Conservation (phyloP, 768 basidiomycete species). For the Flagelloscypha sp. region DNA sequence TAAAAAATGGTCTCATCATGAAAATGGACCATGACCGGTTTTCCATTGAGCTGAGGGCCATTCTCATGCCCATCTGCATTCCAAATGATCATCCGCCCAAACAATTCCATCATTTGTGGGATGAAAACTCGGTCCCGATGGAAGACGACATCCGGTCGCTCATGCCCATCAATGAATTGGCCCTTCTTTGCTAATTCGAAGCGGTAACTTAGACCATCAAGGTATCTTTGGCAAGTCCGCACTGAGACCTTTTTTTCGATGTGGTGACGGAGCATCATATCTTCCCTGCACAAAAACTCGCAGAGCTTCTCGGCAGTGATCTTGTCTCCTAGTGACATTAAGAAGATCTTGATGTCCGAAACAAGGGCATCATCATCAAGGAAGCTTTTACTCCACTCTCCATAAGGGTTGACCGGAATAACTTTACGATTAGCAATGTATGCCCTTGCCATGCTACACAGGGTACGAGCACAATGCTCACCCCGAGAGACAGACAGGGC, state of each 20-base stretch:
- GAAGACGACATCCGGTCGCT: constrained; percentile 16
- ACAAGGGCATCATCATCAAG: constrained; percentile 16
- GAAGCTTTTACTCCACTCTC: constrained; percentile 5
- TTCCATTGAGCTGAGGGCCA: no score
- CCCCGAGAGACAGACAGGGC: constrained; percentile 1
- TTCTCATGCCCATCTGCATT: constrained; percentile 6
- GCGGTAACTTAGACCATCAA: constrained; percentile 9
- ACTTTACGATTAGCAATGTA: constrained; percentile 2
- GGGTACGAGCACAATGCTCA: constrained; percentile 1
- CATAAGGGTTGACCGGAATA: constrained; percentile 4
- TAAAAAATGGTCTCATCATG: constrained; percentile 24
- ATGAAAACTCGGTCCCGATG: constrained; percentile 15
- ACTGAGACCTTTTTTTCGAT: no score
- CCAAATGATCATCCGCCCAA: constrained; percentile 8
- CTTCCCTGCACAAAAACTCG: constrained; percentile 11
- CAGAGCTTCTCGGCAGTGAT: constrained; percentile 3
- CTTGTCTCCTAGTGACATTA: constrained; percentile 9
- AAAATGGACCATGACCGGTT: constrained; percentile 15
- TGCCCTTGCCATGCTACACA: not conserved
- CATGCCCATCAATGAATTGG: constrained; percentile 16
- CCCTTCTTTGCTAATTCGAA: constrained; percentile 9
- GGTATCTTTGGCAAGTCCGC: constrained; percentile 7
- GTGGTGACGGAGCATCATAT: no score
- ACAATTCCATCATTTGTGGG: constrained; percentile 10
- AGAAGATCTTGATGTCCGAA: constrained; percentile 2